Base-by-base conservation (phyloP, 2,329 filamentous ascomycete species). In the Colletotrichum cordylinicola region DNA sequence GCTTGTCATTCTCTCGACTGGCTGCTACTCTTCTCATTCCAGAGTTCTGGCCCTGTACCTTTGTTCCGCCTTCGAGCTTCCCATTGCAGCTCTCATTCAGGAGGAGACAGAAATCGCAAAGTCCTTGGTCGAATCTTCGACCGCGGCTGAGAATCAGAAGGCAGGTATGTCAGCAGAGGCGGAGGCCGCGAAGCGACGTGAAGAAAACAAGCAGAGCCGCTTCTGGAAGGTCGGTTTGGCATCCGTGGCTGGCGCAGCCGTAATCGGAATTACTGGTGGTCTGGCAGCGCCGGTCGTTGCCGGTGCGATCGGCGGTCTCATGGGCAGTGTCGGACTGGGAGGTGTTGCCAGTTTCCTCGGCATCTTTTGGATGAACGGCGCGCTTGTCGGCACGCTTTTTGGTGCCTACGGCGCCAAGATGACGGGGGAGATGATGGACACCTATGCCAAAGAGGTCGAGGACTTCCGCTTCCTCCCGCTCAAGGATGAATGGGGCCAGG, bases 221-320 rank as follows among this genome's bases (percentile, higher is more conserved):
- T 94, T 94, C 82, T 98, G 95, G 95, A 98, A 98, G 82, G 95
- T 98, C 24, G 95, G 96, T 0, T 88, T 98, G 31, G 96, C 96
- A 0, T 95, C 94, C 10, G 95, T 98, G 0, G 96, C 95, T 1
- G 96, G 96, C 13, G 96, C 96, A 2, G 95, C 94, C 0, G 87
- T 98, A 2, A 96, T 98, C n/a, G 96, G 96, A 8, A 91, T 98
- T 5, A 98, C 96, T 0, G 96, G 96, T 21, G 96, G 96, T 3
- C 88, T 98, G n/a, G 96, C 96, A 1, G 96, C 96, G 1, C 96
- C 96, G 0, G 88, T 98, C 0, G 93, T 98, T 16, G 96, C 96
- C 6, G 96, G 95, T 6, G 95, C 95, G 0, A 89, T 98, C 16
- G 96, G 96, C 4, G 93, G 93, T 1, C 89, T 98, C 3, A 95